phyloP scores from a whole-genome alignment of 768 basidiomycete species.

The Termitomyces sp. region DNA sequence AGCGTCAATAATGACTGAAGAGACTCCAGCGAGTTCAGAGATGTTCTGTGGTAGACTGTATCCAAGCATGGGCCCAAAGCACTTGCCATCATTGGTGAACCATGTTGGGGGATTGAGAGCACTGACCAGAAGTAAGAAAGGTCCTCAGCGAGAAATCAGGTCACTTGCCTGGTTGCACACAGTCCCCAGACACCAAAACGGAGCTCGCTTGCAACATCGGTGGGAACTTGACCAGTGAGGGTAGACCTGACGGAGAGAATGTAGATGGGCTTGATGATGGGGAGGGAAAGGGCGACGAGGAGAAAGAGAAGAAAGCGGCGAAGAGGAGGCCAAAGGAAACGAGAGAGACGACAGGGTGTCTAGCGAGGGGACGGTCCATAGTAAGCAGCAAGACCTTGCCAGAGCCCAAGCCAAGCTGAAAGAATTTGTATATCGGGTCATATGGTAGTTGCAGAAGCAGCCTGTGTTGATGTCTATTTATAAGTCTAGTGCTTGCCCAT shows the following conservation, averaged over 20 bases:
- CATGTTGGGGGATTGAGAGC: constrained; percentile 28
- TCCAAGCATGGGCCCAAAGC: constrained; percentile 62
- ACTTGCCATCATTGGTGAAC: constrained; percentile 37
- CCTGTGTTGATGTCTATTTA: constrained; percentile 6
- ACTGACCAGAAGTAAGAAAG: constrained; percentile 12
- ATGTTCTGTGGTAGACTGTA: constrained; percentile 54
- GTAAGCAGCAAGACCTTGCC: not conserved
- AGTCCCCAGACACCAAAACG: constrained; percentile 83
- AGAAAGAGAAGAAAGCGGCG: constrained; percentile 63
- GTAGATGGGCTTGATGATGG: constrained; percentile 69
- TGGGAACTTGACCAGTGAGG: constrained; percentile 25
- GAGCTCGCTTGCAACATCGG: constrained; percentile 52
- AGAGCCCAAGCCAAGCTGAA: not conserved
- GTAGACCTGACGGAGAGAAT: constrained; percentile 44
- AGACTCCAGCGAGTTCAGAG: constrained; percentile 36
- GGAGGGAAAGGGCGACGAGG: constrained; percentile 67
- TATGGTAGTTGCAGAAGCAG: not conserved
- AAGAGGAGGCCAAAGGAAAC: constrained; percentile 46
- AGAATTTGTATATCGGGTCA: not conserved
- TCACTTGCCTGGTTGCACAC: constrained; percentile 42
- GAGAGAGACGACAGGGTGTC: constrained; percentile 41
- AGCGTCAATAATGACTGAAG: constrained; percentile 34
- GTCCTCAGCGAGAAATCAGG: not conserved
- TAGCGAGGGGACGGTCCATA: constrained; percentile 33
- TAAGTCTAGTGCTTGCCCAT: not conserved